Evolutionary conservation across 768 basidiomycete species (phyloP).

Genomic region (Tylopilus rubrobrunneus): DNA sequence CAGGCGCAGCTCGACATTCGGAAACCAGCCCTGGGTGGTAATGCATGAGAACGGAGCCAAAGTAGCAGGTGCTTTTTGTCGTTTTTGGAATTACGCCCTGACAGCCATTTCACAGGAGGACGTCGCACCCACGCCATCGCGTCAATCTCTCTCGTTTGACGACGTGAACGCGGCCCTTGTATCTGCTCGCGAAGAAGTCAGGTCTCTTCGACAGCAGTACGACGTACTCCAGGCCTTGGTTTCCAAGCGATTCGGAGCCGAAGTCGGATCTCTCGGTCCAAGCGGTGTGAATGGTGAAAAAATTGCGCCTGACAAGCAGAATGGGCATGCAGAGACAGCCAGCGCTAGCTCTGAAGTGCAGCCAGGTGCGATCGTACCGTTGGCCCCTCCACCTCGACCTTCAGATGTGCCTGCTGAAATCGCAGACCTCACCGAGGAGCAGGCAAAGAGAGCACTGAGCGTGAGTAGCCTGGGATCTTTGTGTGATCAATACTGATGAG

Average conservation of each 20-base stretch:
- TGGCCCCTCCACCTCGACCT: not conserved
- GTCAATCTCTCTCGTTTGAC: constrained; percentile 21
- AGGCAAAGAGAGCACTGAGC: constrained; percentile 18
- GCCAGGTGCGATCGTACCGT: not conserved
- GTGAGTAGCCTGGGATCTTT: constrained; percentile 12
- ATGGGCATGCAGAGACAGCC: not conserved
- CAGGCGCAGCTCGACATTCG: constrained; percentile 24
- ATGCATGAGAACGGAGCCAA: constrained; percentile 11
- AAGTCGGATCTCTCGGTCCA: not conserved
- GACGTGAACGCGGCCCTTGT: constrained; percentile 24
- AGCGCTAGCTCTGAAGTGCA: not conserved
- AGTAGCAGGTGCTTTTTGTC: constrained; percentile 5
- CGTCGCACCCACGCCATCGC: not conserved
- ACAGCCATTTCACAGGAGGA: constrained; percentile 10
- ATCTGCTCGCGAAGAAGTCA: constrained; percentile 23
- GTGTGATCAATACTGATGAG: not conserved
- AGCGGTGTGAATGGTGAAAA: not conserved
- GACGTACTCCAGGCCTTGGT: constrained; percentile 22
- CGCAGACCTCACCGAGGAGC: constrained; percentile 17
- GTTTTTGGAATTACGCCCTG: not conserved
- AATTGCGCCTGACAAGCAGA: not conserved
- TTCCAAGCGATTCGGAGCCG: constrained; percentile 9
- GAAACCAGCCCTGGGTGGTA: constrained; percentile 13
- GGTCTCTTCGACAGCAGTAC: constrained; percentile 23
- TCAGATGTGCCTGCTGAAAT: constrained; percentile 13